phyloP scores from a whole-genome alignment of 139 green algal genomes.

The Chlamydomonas applanata region DNA sequence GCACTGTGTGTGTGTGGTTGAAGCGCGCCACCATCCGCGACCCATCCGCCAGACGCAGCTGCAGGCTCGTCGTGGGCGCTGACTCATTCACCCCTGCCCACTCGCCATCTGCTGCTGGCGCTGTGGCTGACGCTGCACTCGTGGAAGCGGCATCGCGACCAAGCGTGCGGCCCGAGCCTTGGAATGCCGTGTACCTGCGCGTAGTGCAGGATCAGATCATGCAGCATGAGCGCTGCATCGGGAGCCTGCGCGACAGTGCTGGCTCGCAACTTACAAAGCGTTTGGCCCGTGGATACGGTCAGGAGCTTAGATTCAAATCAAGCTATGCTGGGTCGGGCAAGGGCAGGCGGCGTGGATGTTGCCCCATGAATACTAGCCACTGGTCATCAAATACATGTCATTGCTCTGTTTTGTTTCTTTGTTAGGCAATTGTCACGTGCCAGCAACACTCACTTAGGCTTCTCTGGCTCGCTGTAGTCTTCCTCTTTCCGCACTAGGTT shows the following conservation, averaged over 20 bases:
- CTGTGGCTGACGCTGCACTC: not conserved
- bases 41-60: constrained; percentile 84
- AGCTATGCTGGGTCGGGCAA: too few relatives aligned
- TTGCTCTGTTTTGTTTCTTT: not conserved
- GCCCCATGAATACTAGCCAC: too few relatives aligned
- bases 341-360: too few relatives aligned
- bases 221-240: too few relatives aligned
- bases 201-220: not conserved
- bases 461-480: constrained; percentile 58
- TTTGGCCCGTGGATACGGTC: too few relatives aligned
- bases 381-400: not conserved
- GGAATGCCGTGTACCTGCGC: constrained; percentile 63
- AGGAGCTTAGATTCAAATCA: too few relatives aligned
- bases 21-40: constrained; percentile 78
- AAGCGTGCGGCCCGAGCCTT: constrained; percentile 59
- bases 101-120: constrained; percentile 28
- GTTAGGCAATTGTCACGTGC: not conserved
- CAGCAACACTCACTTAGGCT: constrained; percentile 39
- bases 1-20: constrained; percentile 79
- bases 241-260: too few relatives aligned
- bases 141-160: constrained; percentile 6
- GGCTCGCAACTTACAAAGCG: too few relatives aligned
- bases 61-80: constrained; percentile 76
- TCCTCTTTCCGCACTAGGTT: constrained; percentile 80
- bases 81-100: constrained; percentile 76